phyloP scores from a whole-genome alignment of 805 yeast genomes.

The Yamadazyma phyllophila region DNA sequence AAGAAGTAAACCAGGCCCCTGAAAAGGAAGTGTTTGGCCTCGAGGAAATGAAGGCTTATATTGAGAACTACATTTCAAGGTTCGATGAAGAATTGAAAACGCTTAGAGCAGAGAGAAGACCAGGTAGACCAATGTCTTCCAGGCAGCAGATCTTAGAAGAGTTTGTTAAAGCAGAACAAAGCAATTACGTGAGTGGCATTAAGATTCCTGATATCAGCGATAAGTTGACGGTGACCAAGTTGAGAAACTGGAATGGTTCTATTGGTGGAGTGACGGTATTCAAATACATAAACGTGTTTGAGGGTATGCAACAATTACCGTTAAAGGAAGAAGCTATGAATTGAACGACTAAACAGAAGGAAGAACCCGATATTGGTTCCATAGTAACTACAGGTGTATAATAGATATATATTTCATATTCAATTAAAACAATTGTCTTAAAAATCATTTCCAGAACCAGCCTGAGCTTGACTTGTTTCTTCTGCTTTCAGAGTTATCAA shows the following conservation, averaged over 20 bases:
- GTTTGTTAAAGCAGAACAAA: slow-evolving; percentile 57
- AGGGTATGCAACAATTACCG: slow-evolving; percentile 26
- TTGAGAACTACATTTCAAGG: slow-evolving; percentile 62
- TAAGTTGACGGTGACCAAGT: slow-evolving; percentile 51
- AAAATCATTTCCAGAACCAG: slow-evolving; percentile 16
- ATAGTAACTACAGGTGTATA: neutral
- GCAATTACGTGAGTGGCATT: slow-evolving; percentile 66
- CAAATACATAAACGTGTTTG: slow-evolving; percentile 43
- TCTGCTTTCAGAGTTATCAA: too few relatives aligned
- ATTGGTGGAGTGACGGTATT: slow-evolving; percentile 72
- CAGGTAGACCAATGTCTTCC: slow-evolving; percentile 81
- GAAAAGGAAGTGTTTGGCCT: slow-evolving; percentile 39
- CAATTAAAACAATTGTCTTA: neutral
- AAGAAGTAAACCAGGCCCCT: slow-evolving; percentile 29
- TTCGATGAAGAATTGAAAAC: slow-evolving; percentile 73
- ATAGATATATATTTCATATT: neutral
- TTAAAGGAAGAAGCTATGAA: slow-evolving; percentile 20
- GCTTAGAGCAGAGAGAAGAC: slow-evolving; percentile 62
- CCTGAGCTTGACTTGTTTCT: neutral
- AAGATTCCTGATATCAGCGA: slow-evolving; percentile 71
- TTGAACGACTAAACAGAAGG: neutral
- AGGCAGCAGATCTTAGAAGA: slow-evolving; percentile 67
- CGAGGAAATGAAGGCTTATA: slow-evolving; percentile 59
- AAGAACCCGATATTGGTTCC: too few relatives aligned
- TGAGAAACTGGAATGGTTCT: slow-evolving; percentile 79